Percentiles rank a stretch among this genome's conserved stretches.
Evolutionary conservation across 257 asterid species (phyloP).

Genomic region (Anisodus acutangulus): DNA sequence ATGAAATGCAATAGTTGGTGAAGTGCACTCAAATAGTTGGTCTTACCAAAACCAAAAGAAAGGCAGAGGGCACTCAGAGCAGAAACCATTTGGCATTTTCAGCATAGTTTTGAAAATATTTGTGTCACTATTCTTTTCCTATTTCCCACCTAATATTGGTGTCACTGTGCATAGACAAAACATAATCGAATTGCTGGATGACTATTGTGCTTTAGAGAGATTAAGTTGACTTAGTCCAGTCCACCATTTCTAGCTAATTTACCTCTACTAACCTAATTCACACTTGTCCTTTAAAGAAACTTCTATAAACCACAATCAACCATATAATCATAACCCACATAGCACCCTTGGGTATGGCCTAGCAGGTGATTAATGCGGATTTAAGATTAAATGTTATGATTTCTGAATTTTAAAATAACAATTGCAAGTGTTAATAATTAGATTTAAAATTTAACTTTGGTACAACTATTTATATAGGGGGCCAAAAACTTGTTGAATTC

Average conservation of each 20-base stretch:
- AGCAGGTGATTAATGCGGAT: too few relatives aligned
- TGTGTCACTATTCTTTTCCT: too few relatives aligned
- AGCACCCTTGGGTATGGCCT: neutral
- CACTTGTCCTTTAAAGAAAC: slow-evolving; percentile 14
- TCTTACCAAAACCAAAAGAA: slow-evolving; percentile 19
- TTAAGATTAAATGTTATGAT: neutral
- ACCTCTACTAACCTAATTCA: neutral
- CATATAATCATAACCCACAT: neutral
- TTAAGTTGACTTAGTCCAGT: neutral
- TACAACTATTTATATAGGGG: neutral
- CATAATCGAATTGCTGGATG: neutral
- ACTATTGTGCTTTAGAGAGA: neutral
- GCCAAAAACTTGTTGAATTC: neutral
- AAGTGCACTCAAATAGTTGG: neutral
- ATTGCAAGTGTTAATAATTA: neutral
- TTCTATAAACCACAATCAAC: neutral
- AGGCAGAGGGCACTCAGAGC: neutral
- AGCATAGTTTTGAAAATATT: neutral
- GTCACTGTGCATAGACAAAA: slow-evolving; percentile 20
- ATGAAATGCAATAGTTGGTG: slow-evolving; percentile 9
- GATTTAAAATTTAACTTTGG: neutral
- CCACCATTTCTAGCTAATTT: neutral
- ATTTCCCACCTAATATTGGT: slow-evolving; percentile 17
- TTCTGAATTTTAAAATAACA: neutral
- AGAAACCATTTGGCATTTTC: slow-evolving; percentile 7